Conservation (phyloP, 1,284 basidiomycete species). For the Somion occarium region DNA sequence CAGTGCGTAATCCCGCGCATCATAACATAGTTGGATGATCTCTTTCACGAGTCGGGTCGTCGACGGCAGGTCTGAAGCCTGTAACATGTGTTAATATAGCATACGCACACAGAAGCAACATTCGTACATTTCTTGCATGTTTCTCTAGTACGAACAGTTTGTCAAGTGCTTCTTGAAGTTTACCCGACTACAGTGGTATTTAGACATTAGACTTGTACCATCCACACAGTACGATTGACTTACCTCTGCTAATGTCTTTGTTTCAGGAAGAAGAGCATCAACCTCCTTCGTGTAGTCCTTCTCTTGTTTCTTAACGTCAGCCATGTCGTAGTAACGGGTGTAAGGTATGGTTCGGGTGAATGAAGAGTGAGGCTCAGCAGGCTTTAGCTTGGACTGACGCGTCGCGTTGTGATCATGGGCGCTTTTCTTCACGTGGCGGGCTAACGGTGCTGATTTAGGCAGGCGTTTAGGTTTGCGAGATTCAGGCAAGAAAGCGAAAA, state of each 20-base stretch:
- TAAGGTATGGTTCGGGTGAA: conserved; percentile 18
- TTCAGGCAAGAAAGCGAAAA: not conserved
- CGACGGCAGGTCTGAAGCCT: conserved; percentile 92
- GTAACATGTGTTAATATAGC: not conserved
- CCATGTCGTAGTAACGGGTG: conserved; percentile 40
- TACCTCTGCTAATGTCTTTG: conserved; percentile 53
- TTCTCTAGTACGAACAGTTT: conserved; percentile 91
- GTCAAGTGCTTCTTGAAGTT: conserved; percentile 84
- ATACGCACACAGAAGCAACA: not conserved
- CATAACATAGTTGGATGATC: conserved; percentile 68
- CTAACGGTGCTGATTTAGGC: not conserved
- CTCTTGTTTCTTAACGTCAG: conserved; percentile 77
- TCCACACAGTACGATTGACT: conserved; percentile 11
- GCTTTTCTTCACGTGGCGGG: not conserved
- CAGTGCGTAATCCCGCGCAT: conserved; percentile 62
- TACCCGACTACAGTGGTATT: conserved; percentile 50
- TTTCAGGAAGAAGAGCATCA: conserved; percentile 54
- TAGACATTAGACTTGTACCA: not conserved
- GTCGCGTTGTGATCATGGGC: conserved; percentile 19
- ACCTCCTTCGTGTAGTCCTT: conserved; percentile 73
- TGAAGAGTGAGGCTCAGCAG: conserved; percentile 24
- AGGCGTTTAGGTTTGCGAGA: conserved; percentile 2
- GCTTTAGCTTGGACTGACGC: conserved; percentile 48
- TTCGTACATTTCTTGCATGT: conserved; percentile 87
- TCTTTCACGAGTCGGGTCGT: conserved; percentile 84